Percentiles rank a stretch among this genome's conserved stretches.
These are phyloP conservation scores for Fusarium avenaceum DNA, from an alignment of 2,329 filamentous ascomycete genomes.

Conservation along the genomic window DNA sequence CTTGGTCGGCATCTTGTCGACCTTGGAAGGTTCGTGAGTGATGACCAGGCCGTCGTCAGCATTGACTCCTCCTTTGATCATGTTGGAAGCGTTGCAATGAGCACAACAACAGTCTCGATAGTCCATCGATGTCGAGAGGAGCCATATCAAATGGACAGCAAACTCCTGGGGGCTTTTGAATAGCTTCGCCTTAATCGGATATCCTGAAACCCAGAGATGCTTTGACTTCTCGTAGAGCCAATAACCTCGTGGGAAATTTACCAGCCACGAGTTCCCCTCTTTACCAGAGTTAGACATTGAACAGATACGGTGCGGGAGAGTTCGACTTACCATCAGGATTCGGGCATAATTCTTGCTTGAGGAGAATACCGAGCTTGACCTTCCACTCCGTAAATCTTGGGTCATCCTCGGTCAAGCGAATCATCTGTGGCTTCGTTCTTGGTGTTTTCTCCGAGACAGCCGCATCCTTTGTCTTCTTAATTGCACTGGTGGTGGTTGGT, in stretches of 20 bases:
- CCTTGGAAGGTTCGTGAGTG: slow-evolving; percentile 41
- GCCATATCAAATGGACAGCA: slow-evolving; percentile 65
- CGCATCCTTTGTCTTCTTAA: slow-evolving; percentile 57
- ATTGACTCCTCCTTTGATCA: slow-evolving; percentile 41
- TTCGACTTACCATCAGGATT: slow-evolving; percentile 55
- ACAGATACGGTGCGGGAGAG: not conserved
- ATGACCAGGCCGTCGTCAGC: slow-evolving; percentile 50
- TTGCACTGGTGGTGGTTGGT: slow-evolving; percentile 47
- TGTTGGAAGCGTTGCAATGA: slow-evolving; percentile 58
- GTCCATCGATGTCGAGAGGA: slow-evolving; percentile 62
- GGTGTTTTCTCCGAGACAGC: slow-evolving; percentile 53
- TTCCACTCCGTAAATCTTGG: slow-evolving; percentile 61
- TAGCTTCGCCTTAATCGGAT: slow-evolving; percentile 62
- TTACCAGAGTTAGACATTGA: slow-evolving; percentile 27
- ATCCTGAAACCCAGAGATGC: slow-evolving; percentile 64
- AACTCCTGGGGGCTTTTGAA: slow-evolving; percentile 69
- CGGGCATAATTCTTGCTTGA: slow-evolving; percentile 61
- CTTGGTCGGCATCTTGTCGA: slow-evolving; percentile 49
- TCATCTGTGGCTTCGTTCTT: slow-evolving; percentile 60
- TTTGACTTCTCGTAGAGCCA: slow-evolving; percentile 64
- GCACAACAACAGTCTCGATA: slow-evolving; percentile 66
- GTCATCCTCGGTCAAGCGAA: slow-evolving; percentile 59
- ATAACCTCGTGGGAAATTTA: slow-evolving; percentile 61
- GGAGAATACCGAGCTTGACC: slow-evolving; percentile 60
- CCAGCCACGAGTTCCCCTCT: slow-evolving; percentile 61